Percentiles rank a stretch among this genome's conserved stretches.
Conservation (phyloP, 805 yeast species). For the Kluyveromyces lactis region DNA sequence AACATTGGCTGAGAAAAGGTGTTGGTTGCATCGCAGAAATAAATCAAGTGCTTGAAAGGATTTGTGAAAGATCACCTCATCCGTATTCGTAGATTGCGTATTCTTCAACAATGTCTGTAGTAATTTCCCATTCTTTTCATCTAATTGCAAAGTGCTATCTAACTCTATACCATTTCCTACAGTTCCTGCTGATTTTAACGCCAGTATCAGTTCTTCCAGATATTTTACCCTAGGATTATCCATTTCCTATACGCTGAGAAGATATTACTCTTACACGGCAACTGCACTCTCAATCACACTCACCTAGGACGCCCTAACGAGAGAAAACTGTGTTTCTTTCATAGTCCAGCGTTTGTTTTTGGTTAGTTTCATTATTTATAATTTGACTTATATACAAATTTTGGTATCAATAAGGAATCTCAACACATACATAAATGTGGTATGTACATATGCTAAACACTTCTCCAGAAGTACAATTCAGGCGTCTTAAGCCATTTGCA, state of each 20-base stretch:
- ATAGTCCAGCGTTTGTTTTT: background rate
- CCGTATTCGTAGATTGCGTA: background rate
- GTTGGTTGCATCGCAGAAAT: constrained; percentile 17
- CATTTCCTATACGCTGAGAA: background rate
- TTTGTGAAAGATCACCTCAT: constrained; percentile 18
- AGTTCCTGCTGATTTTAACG: constrained; percentile 16
- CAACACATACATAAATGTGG: no score
- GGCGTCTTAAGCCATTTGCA: no score
- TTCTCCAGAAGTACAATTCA: no score
- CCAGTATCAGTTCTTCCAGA: constrained; percentile 23
- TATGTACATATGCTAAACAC: no score
- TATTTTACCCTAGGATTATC: constrained; percentile 14
- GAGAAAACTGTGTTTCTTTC: no score
- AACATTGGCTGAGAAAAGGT: constrained; percentile 6
- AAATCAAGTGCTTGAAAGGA: constrained; percentile 22
- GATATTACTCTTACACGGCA: no score
- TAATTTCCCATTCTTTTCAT: constrained; percentile 7
- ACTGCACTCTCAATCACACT: no score
- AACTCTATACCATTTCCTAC: background rate
- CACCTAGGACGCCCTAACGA: no score
- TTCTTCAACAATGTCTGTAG: constrained; percentile 9
- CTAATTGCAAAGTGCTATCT: background rate
- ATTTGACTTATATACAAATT: background rate
- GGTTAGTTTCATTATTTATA: constrained; percentile 1
- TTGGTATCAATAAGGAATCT: no score